Evolutionary conservation across 2,329 filamentous ascomycete species (phyloP), one percentile per base, ranked within the genome.

Genomic region (Lasiodiplodia hormozganensis): DNA sequence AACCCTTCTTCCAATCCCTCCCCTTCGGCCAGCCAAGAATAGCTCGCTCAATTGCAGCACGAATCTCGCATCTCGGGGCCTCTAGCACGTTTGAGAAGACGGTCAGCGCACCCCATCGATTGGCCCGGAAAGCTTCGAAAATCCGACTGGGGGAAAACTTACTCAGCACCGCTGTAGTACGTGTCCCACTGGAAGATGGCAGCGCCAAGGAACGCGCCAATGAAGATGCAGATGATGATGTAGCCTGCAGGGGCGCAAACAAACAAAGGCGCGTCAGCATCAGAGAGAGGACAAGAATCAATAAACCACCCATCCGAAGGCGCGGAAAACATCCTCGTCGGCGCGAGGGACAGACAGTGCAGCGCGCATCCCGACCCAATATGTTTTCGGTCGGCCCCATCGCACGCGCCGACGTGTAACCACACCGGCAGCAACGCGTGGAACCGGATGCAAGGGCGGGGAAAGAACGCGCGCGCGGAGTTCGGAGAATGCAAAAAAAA

Each of bases 171-270:
- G 47, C 40, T 25, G 60, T 64, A 64, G 47, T 64, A 64, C 60
- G 60, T 67, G 51, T 92, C 90, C 90, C 91, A 94, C 40, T 89
- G 87, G 76, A 93, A 94, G 69, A 92, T 75, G 71, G 94, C 92
- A 12, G 86, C 84, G 16, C 92, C 93, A 5, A 94, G 69, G 71
- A 88, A 93, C 0, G 90, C 88, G 1, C 93, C 93, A 68, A 95
- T 86, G 71, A 95, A 87, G 77, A 96, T 93, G 72, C 89, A 92
- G 70, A 95, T 90, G 77, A 96, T 92, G 71, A 96, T 85, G 79
- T 93, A 96, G 7, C 82, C 60, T 64, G 56, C 31, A 21, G 23
- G 21, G 2, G 51, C 21, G 12, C 54, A 25, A 43, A 36, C 18
- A 36, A 36, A 62, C 18, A 28, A 31, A 12, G 5, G 43, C n/a